These are phyloP conservation scores for Mucor irregularis DNA, from an alignment of 371 early-diverging fungal genomes.

Conservation along the genomic window DNA sequence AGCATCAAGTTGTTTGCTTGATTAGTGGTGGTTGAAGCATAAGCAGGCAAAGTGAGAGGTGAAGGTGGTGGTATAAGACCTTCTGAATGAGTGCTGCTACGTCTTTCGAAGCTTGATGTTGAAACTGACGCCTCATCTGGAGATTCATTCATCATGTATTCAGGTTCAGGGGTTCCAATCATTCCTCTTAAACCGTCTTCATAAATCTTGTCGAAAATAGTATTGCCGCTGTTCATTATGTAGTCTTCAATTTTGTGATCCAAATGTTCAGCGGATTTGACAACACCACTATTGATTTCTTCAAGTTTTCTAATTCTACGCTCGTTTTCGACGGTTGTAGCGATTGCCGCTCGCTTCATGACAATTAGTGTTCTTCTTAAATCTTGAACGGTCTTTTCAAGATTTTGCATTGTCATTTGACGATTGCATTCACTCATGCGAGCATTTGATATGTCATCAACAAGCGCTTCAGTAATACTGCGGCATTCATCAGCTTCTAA, in stretches of 20 bases:
- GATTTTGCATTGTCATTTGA: slow-evolving; percentile 59
- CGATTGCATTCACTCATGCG: slow-evolving; percentile 66
- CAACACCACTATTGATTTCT: slow-evolving; percentile 23
- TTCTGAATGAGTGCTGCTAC: slow-evolving; percentile 23
- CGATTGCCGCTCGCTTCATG: slow-evolving; percentile 80
- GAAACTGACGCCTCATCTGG: slow-evolving; percentile 28
- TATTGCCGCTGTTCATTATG: slow-evolving; percentile 45
- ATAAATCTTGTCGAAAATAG: slow-evolving; percentile 64
- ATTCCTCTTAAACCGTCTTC: slow-evolving; percentile 58
- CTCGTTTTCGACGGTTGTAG: slow-evolving; percentile 79
- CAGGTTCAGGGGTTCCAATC: slow-evolving; percentile 41
- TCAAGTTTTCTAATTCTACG: slow-evolving; percentile 72
- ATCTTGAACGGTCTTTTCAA: slow-evolving; percentile 73
- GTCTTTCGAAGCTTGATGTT: slow-evolving; percentile 24
- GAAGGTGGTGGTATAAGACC: slow-evolving; percentile 26
- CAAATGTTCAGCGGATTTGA: slow-evolving; percentile 10
- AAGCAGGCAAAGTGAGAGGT: slow-evolving; percentile 23
- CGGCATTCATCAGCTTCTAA: slow-evolving; percentile 72
- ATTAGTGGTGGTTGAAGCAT: slow-evolving; percentile 1
- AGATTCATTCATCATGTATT: slow-evolving; percentile 9
- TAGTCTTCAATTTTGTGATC: slow-evolving; percentile 50
- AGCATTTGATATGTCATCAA: slow-evolving; percentile 77
- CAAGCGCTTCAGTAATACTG: slow-evolving; percentile 66
- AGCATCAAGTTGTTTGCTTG: slow-evolving; percentile 4
- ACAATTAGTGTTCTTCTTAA: slow-evolving; percentile 74